These are phyloP conservation scores for Amanita inopinata DNA, from an alignment of 768 basidiomycete species.

Conservation along the genomic window DNA sequence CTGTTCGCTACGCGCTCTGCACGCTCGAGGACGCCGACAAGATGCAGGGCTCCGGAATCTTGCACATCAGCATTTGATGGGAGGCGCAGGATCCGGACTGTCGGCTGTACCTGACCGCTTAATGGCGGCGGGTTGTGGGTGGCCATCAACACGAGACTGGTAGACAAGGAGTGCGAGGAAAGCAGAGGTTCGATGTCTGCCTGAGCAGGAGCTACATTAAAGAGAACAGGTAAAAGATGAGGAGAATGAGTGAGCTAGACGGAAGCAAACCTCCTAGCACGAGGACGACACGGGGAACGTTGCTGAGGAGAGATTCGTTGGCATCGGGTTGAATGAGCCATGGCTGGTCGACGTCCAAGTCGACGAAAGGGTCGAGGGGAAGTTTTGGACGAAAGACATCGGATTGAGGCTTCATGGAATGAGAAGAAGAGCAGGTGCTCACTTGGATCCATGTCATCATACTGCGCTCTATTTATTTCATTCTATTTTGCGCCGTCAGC, in stretches of 20 bases:
- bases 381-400: constrained; percentile 29
- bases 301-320: constrained; percentile 8
- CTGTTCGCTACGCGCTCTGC: constrained; percentile 26
- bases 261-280: constrained; percentile 25
- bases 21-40: constrained; percentile 31
- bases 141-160: constrained; percentile 30
- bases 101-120: constrained; percentile 13
- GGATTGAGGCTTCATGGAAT: constrained; percentile 2
- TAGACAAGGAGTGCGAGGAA: constrained; percentile 21
- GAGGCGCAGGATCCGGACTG: constrained; percentile 26
- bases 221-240: not conserved
- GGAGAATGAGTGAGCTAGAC: not conserved
- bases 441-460: not conserved
- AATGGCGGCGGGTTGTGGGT: constrained; percentile 27
- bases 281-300: constrained; percentile 25
- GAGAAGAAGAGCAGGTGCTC: not conserved
- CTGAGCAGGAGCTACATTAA: constrained; percentile 20
- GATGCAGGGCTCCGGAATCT: constrained; percentile 28
- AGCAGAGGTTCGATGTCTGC: constrained; percentile 28
- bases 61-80: constrained; percentile 22
- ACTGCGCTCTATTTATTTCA: not conserved
- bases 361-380: constrained; percentile 26
- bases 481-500: no score
- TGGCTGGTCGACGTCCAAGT: constrained; percentile 15
- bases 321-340: constrained; percentile 17